phyloP scores from a whole-genome alignment of 805 yeast species.

The Komagataella kurtzmanii region DNA sequence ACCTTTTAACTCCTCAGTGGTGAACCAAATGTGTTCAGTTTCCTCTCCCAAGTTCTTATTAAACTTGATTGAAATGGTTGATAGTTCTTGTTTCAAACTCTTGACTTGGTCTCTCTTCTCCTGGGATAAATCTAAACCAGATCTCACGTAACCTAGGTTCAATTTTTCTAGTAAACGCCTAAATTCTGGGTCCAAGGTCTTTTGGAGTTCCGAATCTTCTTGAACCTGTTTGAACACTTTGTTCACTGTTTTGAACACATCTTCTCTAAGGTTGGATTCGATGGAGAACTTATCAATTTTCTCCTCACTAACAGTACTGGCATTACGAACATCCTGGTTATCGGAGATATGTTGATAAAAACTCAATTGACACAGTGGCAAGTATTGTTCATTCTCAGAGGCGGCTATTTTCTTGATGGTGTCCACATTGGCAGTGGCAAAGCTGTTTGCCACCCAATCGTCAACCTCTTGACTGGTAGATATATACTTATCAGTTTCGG shows the following conservation, averaged over 20 bases:
- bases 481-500: constrained; percentile 30
- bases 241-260: constrained; percentile 47
- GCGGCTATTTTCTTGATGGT: constrained; percentile 42
- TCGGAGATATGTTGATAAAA: constrained; percentile 67
- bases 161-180: constrained; percentile 43
- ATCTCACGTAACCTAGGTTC: constrained; percentile 43
- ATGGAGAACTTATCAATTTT: constrained; percentile 41
- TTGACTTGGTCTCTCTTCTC: constrained; percentile 44
- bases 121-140: constrained; percentile 51
- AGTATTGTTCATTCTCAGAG: constrained; percentile 32
- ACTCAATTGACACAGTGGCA: constrained; percentile 32
- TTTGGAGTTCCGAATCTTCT: constrained; percentile 9
- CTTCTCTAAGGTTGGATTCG: constrained; percentile 54
- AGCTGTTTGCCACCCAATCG: constrained; percentile 34
- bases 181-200: constrained; percentile 35
- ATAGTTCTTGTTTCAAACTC: constrained; percentile 42
- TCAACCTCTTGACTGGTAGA: constrained; percentile 28
- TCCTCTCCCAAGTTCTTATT: constrained; percentile 62
- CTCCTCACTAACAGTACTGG: constrained; percentile 52
- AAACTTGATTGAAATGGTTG: constrained; percentile 42
- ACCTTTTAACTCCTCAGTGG: constrained; percentile 56
- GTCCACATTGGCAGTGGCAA: constrained; percentile 23
- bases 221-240: constrained; percentile 29
- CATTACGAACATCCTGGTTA: constrained; percentile 53
- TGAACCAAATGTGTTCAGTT: constrained; percentile 43